phyloP scores from a whole-genome alignment of 129 eudicot species.

The Escallonia rubra region DNA sequence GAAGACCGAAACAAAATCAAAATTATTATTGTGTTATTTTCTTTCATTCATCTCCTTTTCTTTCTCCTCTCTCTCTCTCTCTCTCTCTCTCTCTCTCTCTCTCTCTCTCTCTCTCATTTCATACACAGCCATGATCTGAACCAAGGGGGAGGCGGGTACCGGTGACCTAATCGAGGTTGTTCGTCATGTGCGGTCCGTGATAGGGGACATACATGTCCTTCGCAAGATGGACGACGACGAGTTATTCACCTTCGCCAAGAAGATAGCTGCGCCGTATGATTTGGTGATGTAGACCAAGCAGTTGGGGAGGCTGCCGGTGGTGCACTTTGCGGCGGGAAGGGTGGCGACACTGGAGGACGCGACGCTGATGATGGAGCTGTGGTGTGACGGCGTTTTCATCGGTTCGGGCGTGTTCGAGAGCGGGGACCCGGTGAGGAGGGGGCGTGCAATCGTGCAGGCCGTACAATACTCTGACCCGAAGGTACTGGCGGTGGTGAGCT shows the following conservation, averaged over 20 bases:
- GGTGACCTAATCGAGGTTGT: constrained; percentile 51
- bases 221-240: constrained; percentile 53
- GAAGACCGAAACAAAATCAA: too few relatives aligned
- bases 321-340: constrained; percentile 47
- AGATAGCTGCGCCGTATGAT: constrained; percentile 40
- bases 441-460: constrained; percentile 48
- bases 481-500: constrained; percentile 43
- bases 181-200: constrained; percentile 42
- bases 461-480: constrained; percentile 46
- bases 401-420: constrained; percentile 54
- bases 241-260: constrained; percentile 42
- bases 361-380: constrained; percentile 51
- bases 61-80: too few relatives aligned
- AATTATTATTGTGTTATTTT: too few relatives aligned
- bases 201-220: constrained; percentile 40
- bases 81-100: too few relatives aligned
- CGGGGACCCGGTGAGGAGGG: constrained; percentile 42
- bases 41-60: too few relatives aligned
- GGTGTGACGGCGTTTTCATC: constrained; percentile 47
- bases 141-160: constrained; percentile 47
- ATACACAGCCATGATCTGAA: constrained; percentile 50
- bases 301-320: constrained; percentile 47
- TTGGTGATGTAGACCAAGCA: constrained; percentile 54
- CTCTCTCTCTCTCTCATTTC: too few relatives aligned
- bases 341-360: constrained; percentile 54